phyloP scores from a whole-genome alignment of 768 basidiomycete genomes.

The Suillus weaverae region DNA sequence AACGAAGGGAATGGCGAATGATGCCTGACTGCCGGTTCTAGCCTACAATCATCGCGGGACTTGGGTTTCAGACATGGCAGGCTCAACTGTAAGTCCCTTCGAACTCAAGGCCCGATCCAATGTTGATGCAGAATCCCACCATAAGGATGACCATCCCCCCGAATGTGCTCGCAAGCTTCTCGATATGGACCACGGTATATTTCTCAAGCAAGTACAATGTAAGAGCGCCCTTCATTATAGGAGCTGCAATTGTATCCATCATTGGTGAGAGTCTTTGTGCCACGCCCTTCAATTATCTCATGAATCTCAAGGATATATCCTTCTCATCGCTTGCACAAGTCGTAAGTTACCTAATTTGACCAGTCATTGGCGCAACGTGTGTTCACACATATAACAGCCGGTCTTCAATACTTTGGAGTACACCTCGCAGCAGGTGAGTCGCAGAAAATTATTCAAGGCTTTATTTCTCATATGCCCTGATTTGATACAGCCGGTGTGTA shows the following conservation, averaged over 20 bases:
- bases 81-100: conserved; percentile 49
- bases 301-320: conserved; percentile 47
- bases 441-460: not conserved
- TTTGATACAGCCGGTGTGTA: conserved; percentile 46
- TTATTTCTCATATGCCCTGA: not conserved
- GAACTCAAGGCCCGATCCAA: not conserved
- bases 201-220: conserved; percentile 44
- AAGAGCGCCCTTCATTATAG: conserved; percentile 56
- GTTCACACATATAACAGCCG: conserved; percentile 33
- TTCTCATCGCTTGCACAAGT: conserved; percentile 48
- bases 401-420: conserved; percentile 57
- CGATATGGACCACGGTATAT: conserved; percentile 53
- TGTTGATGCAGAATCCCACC: not conserved
- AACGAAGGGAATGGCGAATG: not conserved
- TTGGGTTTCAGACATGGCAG: conserved; percentile 61
- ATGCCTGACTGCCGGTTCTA: conserved; percentile 17
- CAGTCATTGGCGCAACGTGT: not conserved
- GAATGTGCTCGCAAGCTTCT: conserved; percentile 48
- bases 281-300: not conserved
- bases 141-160: conserved; percentile 60
- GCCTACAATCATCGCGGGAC: conserved; percentile 59
- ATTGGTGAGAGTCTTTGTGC: conserved; percentile 38
- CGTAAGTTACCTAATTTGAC: conserved; percentile 30
- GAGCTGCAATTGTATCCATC: conserved; percentile 48
- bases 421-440: conserved; percentile 44